phyloP scores from a whole-genome alignment of 768 basidiomycete genomes.

The Bullera alba region DNA sequence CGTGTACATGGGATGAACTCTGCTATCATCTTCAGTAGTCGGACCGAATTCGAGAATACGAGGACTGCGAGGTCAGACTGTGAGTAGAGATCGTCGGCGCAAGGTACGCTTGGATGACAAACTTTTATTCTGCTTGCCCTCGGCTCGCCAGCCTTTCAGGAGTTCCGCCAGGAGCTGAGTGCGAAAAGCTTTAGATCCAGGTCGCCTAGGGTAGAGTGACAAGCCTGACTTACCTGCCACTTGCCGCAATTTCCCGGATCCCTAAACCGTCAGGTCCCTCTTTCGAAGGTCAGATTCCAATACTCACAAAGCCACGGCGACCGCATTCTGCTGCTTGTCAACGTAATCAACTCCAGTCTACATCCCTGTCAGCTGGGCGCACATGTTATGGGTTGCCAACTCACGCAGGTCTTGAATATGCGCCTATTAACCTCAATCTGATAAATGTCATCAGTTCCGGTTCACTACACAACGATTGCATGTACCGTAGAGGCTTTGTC shows the following conservation, averaged over 20 bases:
- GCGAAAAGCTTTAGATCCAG: neutral
- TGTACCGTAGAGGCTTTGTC: constrained; percentile 56
- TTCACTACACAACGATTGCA: neutral
- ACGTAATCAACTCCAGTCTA: constrained; percentile 30
- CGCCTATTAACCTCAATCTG: constrained; percentile 27
- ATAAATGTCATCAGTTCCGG: neutral
- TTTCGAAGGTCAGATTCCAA: neutral
- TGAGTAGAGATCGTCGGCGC: neutral
- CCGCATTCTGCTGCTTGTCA: constrained; percentile 15
- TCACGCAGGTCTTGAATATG: constrained; percentile 30
- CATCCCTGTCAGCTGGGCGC: neutral
- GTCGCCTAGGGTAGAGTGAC: too few species aligned
- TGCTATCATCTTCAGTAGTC: constrained; percentile 76
- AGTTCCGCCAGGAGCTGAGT: constrained; percentile 63
- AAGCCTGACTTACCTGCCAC: constrained; percentile 43
- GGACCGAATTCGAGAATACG: constrained; percentile 88
- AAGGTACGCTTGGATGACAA: neutral
- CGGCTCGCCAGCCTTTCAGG: constrained; percentile 59
- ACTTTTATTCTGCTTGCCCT: constrained; percentile 57
- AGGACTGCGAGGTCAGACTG: constrained; percentile 52
- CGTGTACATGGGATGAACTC: constrained; percentile 54
- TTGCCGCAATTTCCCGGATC: constrained; percentile 40
- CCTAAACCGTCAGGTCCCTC: constrained; percentile 7
- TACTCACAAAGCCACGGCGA: constrained; percentile 29
- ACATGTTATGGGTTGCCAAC: neutral